Evolutionary conservation across 345 rosid genomes (phyloP).

Genomic region (Citrus unshiu): DNA sequence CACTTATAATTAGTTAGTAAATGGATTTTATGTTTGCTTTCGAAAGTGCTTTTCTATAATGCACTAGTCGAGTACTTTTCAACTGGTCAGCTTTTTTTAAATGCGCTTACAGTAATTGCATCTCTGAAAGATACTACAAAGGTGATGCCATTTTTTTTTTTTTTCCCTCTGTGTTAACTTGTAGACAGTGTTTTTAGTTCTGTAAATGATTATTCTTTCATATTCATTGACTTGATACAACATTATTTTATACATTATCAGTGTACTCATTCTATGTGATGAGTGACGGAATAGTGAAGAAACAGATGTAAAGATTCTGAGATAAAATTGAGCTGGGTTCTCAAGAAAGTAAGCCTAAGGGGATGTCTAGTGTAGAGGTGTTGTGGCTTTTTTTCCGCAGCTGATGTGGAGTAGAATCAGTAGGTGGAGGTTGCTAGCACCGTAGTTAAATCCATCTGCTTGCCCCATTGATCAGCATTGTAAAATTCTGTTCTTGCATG

Average conservation of each 20-base stretch:
- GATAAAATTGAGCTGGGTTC: neutral
- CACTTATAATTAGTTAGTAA: too few species aligned
- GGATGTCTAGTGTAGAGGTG: too few species aligned
- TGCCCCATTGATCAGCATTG: neutral
- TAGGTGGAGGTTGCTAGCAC: neutral
- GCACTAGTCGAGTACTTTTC: neutral
- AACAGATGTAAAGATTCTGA: neutral
- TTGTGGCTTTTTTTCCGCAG: neutral
- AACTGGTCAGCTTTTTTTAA: neutral
- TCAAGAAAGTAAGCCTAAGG: neutral
- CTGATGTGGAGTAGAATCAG: neutral
- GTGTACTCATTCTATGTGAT: neutral
- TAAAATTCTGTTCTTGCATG: neutral
- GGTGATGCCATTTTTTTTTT: neutral
- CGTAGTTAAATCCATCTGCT: neutral
- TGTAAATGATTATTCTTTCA: too few species aligned
- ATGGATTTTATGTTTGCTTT: neutral
- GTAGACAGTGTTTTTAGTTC: too few species aligned
- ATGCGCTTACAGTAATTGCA: neutral
- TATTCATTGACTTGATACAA: neutral
- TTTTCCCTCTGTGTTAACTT: neutral
- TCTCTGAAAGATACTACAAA: neutral
- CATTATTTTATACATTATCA: neutral
- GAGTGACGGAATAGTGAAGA: neutral
- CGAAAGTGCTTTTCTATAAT: neutral